Evolutionary conservation across 768 basidiomycete genomes (phyloP).

Genomic region (Russula olivacea): DNA sequence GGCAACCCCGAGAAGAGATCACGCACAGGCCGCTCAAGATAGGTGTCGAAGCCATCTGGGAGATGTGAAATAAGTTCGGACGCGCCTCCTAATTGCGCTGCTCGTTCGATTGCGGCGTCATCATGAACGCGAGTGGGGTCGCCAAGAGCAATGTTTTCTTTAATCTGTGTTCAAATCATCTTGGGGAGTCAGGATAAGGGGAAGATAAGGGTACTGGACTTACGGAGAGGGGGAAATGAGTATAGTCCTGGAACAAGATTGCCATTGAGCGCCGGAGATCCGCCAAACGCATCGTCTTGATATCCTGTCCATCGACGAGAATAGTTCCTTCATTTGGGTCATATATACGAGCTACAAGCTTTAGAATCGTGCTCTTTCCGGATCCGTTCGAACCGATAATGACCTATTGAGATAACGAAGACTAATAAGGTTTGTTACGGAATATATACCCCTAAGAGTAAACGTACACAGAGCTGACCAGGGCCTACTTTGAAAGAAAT

Average conservation of each 20-base stretch:
- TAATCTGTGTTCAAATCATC: conserved; percentile 42
- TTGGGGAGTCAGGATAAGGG: background rate
- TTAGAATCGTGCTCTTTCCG: conserved; percentile 74
- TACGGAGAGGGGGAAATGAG: conserved; percentile 71
- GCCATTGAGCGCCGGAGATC: conserved; percentile 63
- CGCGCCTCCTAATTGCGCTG: conserved; percentile 67
- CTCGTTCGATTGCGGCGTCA: conserved; percentile 54
- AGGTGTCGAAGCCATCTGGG: conserved; percentile 64
- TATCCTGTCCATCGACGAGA: conserved; percentile 57
- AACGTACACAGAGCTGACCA: conserved; percentile 68
- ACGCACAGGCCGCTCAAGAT: conserved; percentile 59
- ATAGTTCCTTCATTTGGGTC: conserved; percentile 65
- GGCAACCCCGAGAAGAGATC: conserved; percentile 64
- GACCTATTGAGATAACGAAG: conserved; percentile 38
- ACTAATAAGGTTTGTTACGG: background rate
- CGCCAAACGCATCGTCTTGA: conserved; percentile 52
- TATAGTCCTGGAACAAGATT: conserved; percentile 81
- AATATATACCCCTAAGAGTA: background rate
- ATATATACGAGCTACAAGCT: conserved; percentile 65
- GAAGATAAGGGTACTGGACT: conserved; percentile 26
- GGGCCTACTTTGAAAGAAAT: conserved; percentile 64
- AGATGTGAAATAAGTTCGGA: conserved; percentile 56
- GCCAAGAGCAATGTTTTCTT: conserved; percentile 72
- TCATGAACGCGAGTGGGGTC: conserved; percentile 51
- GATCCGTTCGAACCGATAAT: conserved; percentile 78